These are phyloP conservation scores for Kurtzmaniella fragi DNA, from an alignment of 805 yeast species.

Conservation along the genomic window DNA sequence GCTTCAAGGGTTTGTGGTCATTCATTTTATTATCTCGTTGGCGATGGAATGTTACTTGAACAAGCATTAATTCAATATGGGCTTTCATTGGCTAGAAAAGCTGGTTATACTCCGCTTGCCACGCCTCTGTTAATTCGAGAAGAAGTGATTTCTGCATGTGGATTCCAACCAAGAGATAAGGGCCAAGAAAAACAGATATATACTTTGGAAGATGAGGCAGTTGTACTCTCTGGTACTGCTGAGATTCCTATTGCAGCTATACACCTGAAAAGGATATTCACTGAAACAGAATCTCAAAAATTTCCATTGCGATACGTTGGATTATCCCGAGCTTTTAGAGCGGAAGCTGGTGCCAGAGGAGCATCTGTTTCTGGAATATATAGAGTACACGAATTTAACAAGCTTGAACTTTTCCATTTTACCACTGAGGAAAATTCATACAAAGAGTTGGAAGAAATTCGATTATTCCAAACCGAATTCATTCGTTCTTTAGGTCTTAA, in stretches of 20 bases:
- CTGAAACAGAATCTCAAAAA: constrained; percentile 29
- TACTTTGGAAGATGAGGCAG: constrained; percentile 45
- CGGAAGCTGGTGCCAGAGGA: constrained; percentile 97
- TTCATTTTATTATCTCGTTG: constrained; percentile 83
- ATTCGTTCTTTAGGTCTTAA: constrained; percentile 65
- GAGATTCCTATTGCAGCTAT: constrained; percentile 87
- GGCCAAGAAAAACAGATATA: constrained; percentile 85
- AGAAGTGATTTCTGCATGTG: constrained; percentile 82
- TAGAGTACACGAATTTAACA: constrained; percentile 93
- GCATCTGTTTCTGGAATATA: constrained; percentile 87
- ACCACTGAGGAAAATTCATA: constrained; percentile 50
- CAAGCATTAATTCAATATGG: constrained; percentile 86
- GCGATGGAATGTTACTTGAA: constrained; percentile 84
- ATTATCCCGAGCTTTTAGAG: constrained; percentile 79
- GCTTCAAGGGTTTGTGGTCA: constrained; percentile 76
- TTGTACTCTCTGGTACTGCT: constrained; percentile 88
- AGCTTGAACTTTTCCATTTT: constrained; percentile 81
- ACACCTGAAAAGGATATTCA: constrained; percentile 18
- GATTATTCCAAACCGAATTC: constrained; percentile 59
- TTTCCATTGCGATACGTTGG: constrained; percentile 69
- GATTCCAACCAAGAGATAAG: constrained; percentile 88
- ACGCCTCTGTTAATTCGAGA: constrained; percentile 86
- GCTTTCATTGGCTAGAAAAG: constrained; percentile 53
- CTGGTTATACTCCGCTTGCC: constrained; percentile 63
- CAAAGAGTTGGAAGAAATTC: constrained; percentile 53